These are phyloP conservation scores for Phyllosticta ampelicida DNA, from an alignment of 2,329 filamentous ascomycete species.

Conservation along the genomic window DNA sequence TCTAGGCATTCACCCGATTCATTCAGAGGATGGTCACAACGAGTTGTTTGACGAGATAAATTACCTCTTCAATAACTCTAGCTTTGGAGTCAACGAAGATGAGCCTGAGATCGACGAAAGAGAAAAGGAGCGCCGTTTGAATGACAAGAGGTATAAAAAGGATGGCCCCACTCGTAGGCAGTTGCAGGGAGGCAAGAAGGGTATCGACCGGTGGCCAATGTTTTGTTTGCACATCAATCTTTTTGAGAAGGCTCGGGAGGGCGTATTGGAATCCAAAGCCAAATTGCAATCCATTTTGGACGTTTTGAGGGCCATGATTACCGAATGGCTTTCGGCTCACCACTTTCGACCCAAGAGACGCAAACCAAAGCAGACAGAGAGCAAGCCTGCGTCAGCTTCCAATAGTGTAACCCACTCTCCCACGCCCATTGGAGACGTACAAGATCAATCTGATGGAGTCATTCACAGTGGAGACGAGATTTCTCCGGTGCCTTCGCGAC, in stretches of 20 bases:
- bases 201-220: slow-evolving; percentile 76
- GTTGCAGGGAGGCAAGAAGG: slow-evolving; percentile 46
- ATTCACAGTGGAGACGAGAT: not conserved
- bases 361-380: slow-evolving; percentile 7
- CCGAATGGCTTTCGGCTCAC: slow-evolving; percentile 64
- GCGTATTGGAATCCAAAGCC: slow-evolving; percentile 17
- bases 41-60: slow-evolving; percentile 72
- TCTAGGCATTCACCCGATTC: slow-evolving; percentile 59
- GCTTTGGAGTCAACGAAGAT: slow-evolving; percentile 56
- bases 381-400: slow-evolving; percentile 1
- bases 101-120: slow-evolving; percentile 23
- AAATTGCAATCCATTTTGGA: slow-evolving; percentile 47
- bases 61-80: slow-evolving; percentile 60
- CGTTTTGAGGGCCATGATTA: slow-evolving; percentile 57
- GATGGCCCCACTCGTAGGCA: slow-evolving; percentile 43
- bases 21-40: slow-evolving; percentile 45
- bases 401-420: not conserved
- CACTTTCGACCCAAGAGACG: slow-evolving; percentile 48
- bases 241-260: slow-evolving; percentile 12
- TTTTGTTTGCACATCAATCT: slow-evolving; percentile 57
- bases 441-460: not conserved
- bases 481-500: too few species aligned
- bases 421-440: not conserved
- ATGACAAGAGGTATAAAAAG: slow-evolving; percentile 34
- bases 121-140: slow-evolving; percentile 25